phyloP scores from a whole-genome alignment of 768 basidiomycete genomes.

The Tricholoma flavovirens region DNA sequence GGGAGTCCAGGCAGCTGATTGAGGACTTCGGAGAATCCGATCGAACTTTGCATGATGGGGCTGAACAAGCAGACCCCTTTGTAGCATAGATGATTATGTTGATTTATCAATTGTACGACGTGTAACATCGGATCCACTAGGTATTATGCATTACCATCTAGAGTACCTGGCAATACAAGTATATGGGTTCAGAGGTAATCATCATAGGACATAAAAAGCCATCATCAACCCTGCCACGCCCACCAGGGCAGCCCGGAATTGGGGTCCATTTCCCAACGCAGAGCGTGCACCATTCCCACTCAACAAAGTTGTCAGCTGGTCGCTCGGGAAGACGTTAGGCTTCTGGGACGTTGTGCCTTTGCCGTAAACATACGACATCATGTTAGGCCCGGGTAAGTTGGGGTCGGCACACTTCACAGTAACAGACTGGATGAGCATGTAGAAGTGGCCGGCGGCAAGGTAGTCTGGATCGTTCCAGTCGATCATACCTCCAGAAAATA shows the following conservation, averaged over 20 bases:
- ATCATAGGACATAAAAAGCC: conserved; percentile 16
- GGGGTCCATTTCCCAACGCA: conserved; percentile 4
- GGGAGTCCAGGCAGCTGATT: conserved; percentile 52
- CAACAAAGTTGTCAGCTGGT: conserved; percentile 48
- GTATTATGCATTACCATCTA: too few relatives aligned
- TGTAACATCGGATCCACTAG: too few relatives aligned
- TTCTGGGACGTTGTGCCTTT: conserved; percentile 45
- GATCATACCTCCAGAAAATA: conserved; percentile 47
- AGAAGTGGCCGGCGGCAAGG: conserved; percentile 66
- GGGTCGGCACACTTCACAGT: conserved; percentile 60
- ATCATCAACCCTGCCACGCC: conserved; percentile 20
- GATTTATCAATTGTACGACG: too few relatives aligned
- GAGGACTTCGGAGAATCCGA: conserved; percentile 50
- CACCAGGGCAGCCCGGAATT: conserved; percentile 17
- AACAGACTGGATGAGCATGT: conserved; percentile 56
- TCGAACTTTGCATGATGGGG: conserved; percentile 23
- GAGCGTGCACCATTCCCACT: conserved; percentile 44
- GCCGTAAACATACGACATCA: conserved; percentile 62
- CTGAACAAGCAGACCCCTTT: conserved; percentile 22
- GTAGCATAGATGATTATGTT: not conserved
- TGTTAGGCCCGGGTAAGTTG: conserved; percentile 32
- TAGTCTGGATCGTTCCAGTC: conserved; percentile 81
- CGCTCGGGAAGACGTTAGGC: conserved; percentile 54
- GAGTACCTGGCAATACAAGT: not conserved
- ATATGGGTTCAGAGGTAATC: not conserved